Base-by-base conservation (phyloP, 2,329 filamentous ascomycete species). In the Trichoderma harzianum region DNA sequence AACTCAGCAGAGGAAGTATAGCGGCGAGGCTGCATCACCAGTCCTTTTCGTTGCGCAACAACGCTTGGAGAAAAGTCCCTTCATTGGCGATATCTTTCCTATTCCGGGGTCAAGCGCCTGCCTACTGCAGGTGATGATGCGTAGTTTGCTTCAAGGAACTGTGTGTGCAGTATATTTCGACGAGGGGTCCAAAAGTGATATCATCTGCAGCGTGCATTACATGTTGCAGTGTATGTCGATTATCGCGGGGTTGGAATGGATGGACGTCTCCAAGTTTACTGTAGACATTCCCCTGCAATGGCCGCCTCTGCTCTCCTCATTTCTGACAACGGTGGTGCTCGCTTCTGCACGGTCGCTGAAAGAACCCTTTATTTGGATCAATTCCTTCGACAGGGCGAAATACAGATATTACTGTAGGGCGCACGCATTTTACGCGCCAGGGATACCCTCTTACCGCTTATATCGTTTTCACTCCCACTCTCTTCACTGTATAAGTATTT, bases 231-330 rank as follows among this genome's bases (percentile, higher is more conserved):
- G 12, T 24, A 12, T 64, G 30, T 53, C n/a, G 47, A 66, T 66
- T 61, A 69, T 69, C 66, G 66, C 39, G 66, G 66, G 66, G 66
- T 69, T 34, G 66, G 47, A 53, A 53, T 53, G n/a, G 61, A 47
- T 63, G 58, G 64, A 58, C 21, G 53, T 10, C 36, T 60, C 36
- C 55, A 32, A 30, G 26, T 26, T 30, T 60, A n/a, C n/a, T n/a
- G n/a, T n/a, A 32, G 36, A 39, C 28, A 70, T 63, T 55, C 62
- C 32, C 47, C 16, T 30, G 39, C 21, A 28, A 21, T 12, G 32
- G 34, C 30, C 2, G 21, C 28, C 18, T 55, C 26, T 70, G 11
- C 28, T 36, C n/a, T 21, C 30, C 14, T 36, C 34, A 16, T 30
- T 55, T 58, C 26, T 32, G 55, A 30, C 55, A 32, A 32, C 16